Base-by-base conservation (phyloP, 352 stramenopile genomes). In the Pythium insidiosum region DNA sequence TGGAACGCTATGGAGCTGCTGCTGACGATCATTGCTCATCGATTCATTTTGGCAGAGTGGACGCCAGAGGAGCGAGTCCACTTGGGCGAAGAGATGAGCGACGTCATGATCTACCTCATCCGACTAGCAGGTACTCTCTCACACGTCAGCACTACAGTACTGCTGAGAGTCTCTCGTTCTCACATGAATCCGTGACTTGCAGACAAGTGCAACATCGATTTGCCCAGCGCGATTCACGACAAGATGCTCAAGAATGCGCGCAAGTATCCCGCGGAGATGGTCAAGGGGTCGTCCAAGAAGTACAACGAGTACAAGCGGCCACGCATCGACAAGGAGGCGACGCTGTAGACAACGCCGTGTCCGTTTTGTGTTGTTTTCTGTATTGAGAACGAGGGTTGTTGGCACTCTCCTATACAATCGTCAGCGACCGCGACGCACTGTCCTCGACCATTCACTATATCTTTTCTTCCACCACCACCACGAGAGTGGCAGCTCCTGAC, bases 41-140 rank as follows among this genome's bases (percentile, higher is more conserved):
- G n/a, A n/a, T 13, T 33, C 9, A 33, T 33, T 45, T 20, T 22
- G 11, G 38, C 47, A 83, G 80, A 83, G 43, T 94, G 67, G 76
- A 77, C 62, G 11, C 34, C 65, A 3, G 73, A 90, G 18, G 77
- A 97, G 42, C 65, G 88, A 13, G 80, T 93, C 41, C 92, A 98
- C 46, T 51, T 98, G 4, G 90, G 86, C 21, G 91, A 98, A 60
- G 95, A 99, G 68, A 75, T 99, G 20, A 96, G 93, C 18, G 95
- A 99, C 67, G 94, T 98, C 37, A 63, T 96, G 33, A 97, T 99
- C 54, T 99, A 99, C 53, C 63, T 97, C 12, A 73, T 98, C n/a
- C 83, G 86, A 21, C 75, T 98, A n/a, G 86, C 91, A 42, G 74
- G 68, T 77, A 31, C 2, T 24, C 18, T 19, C 11, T 31, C 11